Evolutionary conservation across 352 stramenopile genomes (phyloP).

Genomic region (Pythium pyrilobum): DNA sequence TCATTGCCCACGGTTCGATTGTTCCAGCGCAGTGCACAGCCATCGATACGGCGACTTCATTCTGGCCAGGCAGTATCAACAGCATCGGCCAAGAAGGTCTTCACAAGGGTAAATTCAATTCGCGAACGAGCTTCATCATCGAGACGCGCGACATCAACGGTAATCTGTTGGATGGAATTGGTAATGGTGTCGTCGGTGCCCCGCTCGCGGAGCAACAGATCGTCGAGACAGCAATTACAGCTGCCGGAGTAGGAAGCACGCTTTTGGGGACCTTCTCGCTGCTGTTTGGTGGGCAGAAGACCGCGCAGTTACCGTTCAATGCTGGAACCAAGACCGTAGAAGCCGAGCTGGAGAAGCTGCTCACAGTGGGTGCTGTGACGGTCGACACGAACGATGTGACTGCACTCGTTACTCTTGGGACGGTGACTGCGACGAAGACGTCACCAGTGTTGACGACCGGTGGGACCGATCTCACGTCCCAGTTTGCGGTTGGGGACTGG

Average conservation of each 20-base stretch:
- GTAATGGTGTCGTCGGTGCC: constrained; percentile 38
- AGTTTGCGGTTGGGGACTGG: constrained; percentile 88
- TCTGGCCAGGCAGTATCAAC: constrained; percentile 56
- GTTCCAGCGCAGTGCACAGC: constrained; percentile 63
- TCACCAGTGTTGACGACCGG: constrained; percentile 62
- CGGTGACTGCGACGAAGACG: constrained; percentile 71
- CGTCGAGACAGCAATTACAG: constrained; percentile 71
- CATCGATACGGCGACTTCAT: constrained; percentile 46
- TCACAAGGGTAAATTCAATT: constrained; percentile 61
- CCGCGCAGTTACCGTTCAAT: constrained; percentile 45
- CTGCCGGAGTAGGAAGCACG: constrained; percentile 19
- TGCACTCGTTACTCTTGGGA: constrained; percentile 44
- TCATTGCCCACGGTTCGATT: constrained; percentile 55
- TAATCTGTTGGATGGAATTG: constrained; percentile 87
- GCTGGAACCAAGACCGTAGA: constrained; percentile 77
- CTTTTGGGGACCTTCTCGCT: constrained; percentile 80
- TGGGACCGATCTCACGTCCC: constrained; percentile 39
- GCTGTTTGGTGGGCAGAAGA: constrained; percentile 54
- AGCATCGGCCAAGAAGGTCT: constrained; percentile 52
- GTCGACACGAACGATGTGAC: constrained; percentile 89
- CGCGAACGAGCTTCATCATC: constrained; percentile 85
- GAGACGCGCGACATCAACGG: constrained; percentile 88
- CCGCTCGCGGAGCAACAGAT: constrained; percentile 90
- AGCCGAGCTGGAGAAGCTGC: constrained; percentile 75
- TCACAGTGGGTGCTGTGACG: constrained; percentile 75